These are phyloP conservation scores for Truncatella angustata DNA, from an alignment of 2,329 filamentous ascomycete genomes.

Conservation along the genomic window DNA sequence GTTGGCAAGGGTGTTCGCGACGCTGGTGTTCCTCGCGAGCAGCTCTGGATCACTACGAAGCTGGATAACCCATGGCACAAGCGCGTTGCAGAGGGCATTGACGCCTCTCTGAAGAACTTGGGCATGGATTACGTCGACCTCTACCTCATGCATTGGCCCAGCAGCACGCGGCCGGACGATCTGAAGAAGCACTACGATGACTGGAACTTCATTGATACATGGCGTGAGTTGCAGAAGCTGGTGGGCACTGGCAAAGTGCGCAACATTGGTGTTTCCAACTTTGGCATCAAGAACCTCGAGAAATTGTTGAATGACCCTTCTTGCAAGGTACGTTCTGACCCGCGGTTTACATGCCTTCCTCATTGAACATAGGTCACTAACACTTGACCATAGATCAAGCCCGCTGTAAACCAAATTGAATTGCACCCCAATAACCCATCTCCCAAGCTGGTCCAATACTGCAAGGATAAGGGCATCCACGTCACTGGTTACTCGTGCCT, in stretches of 20 bases:
- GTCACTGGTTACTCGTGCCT: constrained; percentile 73
- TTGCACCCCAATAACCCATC: constrained; percentile 79
- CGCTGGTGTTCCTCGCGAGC: constrained; percentile 60
- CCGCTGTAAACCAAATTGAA: constrained; percentile 80
- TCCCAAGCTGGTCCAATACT: constrained; percentile 74
- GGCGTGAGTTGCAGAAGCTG: constrained; percentile 69
- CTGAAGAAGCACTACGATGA: constrained; percentile 67
- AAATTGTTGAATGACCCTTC: constrained; percentile 66
- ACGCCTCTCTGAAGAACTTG: constrained; percentile 58
- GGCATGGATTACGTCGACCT: constrained; percentile 67
- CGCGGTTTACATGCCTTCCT: too few relatives aligned
- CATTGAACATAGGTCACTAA: too few relatives aligned
- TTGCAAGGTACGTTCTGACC: constrained; percentile 52
- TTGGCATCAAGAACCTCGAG: constrained; percentile 77
- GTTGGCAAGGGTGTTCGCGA: constrained; percentile 65
- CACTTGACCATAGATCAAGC: constrained; percentile 40
- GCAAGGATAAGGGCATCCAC: constrained; percentile 72
- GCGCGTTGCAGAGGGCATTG: constrained; percentile 61
- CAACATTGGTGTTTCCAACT: constrained; percentile 87
- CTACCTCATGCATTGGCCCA: constrained; percentile 73
- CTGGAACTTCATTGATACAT: constrained; percentile 84
- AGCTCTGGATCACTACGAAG: constrained; percentile 78
- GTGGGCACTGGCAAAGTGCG: constrained; percentile 67
- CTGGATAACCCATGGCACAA: constrained; percentile 79
- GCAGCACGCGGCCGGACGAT: constrained; percentile 59